Percentiles rank a stretch among this genome's conserved stretches.
phyloP scores from a whole-genome alignment of 176 grass and related monocot species.

The Eremochloa ophiuroides region DNA sequence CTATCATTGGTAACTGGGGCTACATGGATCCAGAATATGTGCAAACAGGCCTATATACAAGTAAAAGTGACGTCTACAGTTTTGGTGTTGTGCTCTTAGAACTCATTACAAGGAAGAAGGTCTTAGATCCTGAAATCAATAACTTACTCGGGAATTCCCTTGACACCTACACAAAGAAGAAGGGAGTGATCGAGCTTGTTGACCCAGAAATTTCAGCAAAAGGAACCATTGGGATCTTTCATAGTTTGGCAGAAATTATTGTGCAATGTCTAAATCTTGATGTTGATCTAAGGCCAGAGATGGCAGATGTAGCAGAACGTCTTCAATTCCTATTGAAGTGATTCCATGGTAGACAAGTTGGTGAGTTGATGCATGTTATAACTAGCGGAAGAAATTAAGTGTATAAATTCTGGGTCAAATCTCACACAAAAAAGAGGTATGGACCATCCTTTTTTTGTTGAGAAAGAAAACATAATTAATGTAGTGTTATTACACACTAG shows the following conservation, averaged over 20 bases:
- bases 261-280: conserved; percentile 13
- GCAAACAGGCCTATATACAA: not conserved
- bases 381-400: not conserved
- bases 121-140: not conserved
- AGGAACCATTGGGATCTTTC: not conserved
- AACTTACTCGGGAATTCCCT: not conserved
- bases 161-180: not conserved
- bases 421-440: too few relatives aligned
- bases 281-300: conserved; percentile 23
- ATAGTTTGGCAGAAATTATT: not conserved
- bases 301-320: not conserved
- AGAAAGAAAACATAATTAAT: too few relatives aligned
- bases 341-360: not conserved
- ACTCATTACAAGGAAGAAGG: conserved; percentile 9
- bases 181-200: conserved; percentile 4
- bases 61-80: conserved; percentile 22
- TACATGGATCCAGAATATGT: conserved; percentile 28
- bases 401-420: too few relatives aligned
- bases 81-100: conserved; percentile 11
- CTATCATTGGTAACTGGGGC: conserved; percentile 13
- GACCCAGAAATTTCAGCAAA: conserved; percentile 13
- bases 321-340: not conserved
- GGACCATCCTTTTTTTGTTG: too few relatives aligned
- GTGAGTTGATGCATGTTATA: not conserved
- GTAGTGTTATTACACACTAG: too few relatives aligned